These are phyloP conservation scores for Eucalyptus curtisii DNA, from an alignment of 345 rosid species.

Conservation along the genomic window DNA sequence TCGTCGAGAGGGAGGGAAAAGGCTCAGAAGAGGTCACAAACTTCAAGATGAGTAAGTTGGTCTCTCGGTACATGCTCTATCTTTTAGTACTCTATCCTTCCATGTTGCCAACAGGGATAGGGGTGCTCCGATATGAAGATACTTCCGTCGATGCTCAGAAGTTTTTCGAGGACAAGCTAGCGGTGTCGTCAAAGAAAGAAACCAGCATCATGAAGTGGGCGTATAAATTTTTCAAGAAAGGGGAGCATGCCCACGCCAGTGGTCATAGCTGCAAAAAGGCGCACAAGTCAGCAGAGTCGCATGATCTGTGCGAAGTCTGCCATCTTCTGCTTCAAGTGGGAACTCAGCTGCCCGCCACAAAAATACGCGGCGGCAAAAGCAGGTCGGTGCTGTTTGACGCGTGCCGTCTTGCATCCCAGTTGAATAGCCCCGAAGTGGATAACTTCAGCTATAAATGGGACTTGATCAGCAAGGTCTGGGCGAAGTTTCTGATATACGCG, in stretches of 20 bases:
- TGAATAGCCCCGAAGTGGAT: fast-evolving
- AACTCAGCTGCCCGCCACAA: not conserved
- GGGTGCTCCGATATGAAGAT: not conserved
- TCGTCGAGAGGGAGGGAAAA: fast-evolving
- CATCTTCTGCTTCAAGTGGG: not conserved
- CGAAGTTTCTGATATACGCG: not conserved
- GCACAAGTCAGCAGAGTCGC: not conserved
- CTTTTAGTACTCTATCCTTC: not conserved
- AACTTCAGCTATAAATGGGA: not conserved
- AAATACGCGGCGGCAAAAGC: constrained; percentile 6
- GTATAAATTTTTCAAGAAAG: not conserved
- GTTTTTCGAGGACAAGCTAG: not conserved
- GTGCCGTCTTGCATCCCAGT: not conserved
- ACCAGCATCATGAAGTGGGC: not conserved
- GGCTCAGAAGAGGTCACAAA: fast-evolving
- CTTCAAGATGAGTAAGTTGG: not conserved
- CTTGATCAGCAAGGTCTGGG: constrained; percentile 3
- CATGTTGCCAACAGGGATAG: not conserved
- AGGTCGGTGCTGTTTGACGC: constrained; percentile 17
- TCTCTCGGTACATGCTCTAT: not conserved
- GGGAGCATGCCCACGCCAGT: not conserved
- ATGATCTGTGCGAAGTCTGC: not conserved
- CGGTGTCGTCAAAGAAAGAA: not conserved
- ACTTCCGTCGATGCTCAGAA: not conserved
- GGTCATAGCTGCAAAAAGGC: not conserved